Evolutionary conservation across 2,329 filamentous ascomycete species (phyloP), one percentile per base, ranked within the genome.

Genomic region (Penicillium italicum): DNA sequence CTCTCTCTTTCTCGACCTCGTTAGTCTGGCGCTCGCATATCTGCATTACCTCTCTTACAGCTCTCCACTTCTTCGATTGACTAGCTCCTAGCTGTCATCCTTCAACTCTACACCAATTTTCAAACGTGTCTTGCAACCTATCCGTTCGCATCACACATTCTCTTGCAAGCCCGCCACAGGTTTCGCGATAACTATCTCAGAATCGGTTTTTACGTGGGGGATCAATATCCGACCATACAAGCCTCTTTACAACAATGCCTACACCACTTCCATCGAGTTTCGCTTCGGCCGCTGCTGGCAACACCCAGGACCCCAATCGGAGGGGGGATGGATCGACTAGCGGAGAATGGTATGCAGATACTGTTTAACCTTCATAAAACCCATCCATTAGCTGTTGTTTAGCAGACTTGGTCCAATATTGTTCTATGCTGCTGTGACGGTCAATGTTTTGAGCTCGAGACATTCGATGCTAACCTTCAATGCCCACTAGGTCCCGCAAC

Each of bases 201-300:
- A 57, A 58, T 53, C 56, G 41, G 60, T 60, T 62, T 58, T 61
- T 64, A 59, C 55, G 62, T 62, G 61, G 57, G 61, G 61, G 62
- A 62, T 63, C 56, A 56, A 53, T 42, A 60, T 66, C 60, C 59
- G 56, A 58, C 60, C 60, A 55, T 53, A 60, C 56, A 53, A 61
- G 40, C 59, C 57, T 59, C 55, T 58, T 53, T 60, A 58, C 55
- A 66, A 76, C 64, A 68, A 82, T 91, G 88, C 84, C 87, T 78
- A 85, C 86, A 73, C 86, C 88, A 78, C 83, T 91, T 74, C 86
- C 88, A 68, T 90, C 89, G 67, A 91, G 87, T 81, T 92, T 92
- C 77, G 89, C 89, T 73, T 91, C 89, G 71, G 89, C 89, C 68
- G 89, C 89, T 66, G 88, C 89, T 72, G 88, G 88, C 74, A 88